Base-by-base conservation (phyloP, 352 stramenopile species). In the Phytopythium delawarense region DNA sequence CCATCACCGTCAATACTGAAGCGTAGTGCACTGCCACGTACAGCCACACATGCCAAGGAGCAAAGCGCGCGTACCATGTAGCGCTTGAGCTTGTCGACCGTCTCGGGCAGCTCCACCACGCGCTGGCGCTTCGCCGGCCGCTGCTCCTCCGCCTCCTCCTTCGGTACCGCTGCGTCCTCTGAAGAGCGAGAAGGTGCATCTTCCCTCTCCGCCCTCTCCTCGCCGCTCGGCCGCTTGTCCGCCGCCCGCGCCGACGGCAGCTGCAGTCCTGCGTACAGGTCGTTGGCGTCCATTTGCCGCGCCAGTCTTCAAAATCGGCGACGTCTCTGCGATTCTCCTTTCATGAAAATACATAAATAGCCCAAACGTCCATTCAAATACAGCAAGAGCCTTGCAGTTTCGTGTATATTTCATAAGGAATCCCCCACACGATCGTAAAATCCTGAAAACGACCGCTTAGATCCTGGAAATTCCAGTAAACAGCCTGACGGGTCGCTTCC, bases 221-320 rank as follows among this genome's bases (percentile, higher is more conserved):
- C 46, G 23, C 23, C 18, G 23, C n/a, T 25, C 28, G 65, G 49
- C n/a, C 78, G 78, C 65, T 85, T 87, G 34, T 62, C 76, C 44
- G 46, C 46, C 46, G 46, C 13, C 20, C 46, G 46, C 46, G 21
- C 45, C 45, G 71, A 73, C 59, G 82, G 78, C 51, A 81, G 57
- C 62, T 55, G 46, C 37, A 91, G 64, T 21, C 82, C 82, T 12
- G 65, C 72, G 49, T 91, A 91, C 72, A 91, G 61, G 64, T 88
- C 81, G 48, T 44, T 55, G 45, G 8, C 39, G 18, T 53, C 45
- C 49, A 66, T 58, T 42, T 42, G 4, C 18, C 37, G 11, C 37
- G 11, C 25, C 25, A 30, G 25, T n/a, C n/a, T n/a, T n/a, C n/a
- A n/a, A n/a, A 39, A 39, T 39, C 34, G 34, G 7, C 34, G 11